phyloP scores from a whole-genome alignment of 441 rosid species.

The Euphorbia celastroides region DNA sequence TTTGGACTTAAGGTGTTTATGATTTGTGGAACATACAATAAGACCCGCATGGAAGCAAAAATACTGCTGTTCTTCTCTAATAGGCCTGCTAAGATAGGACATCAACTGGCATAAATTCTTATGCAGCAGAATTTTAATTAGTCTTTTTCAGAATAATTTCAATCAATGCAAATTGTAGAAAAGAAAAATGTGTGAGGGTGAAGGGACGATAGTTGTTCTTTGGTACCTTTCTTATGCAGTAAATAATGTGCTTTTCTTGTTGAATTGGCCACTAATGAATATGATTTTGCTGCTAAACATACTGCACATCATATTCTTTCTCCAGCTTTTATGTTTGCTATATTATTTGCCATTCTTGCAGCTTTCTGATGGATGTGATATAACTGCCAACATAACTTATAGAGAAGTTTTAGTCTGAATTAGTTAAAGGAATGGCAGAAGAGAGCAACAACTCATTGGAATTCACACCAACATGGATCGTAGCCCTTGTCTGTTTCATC shows the following conservation, averaged over 20 bases:
- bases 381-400: background rate
- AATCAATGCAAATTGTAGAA: background rate
- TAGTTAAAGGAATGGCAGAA: slow-evolving; percentile 31
- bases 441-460: slow-evolving; percentile 40
- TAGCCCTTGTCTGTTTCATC: slow-evolving; percentile 62
- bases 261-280: background rate
- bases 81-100: background rate
- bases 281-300: background rate
- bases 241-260: slow-evolving; percentile 11
- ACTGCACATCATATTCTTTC: slow-evolving; percentile 34
- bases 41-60: background rate
- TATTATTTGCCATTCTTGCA: slow-evolving; percentile 26
- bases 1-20: background rate
- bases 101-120: background rate
- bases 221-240: background rate
- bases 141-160: background rate
- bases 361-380: background rate
- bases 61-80: background rate
- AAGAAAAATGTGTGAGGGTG: background rate
- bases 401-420: background rate
- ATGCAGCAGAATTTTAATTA: background rate
- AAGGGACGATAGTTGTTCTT: background rate
- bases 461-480: slow-evolving; percentile 76
- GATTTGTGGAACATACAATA: background rate
- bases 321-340: slow-evolving; percentile 17